phyloP scores from a whole-genome alignment of 208 protist genomes.

The Zelonia costaricensis region DNA sequence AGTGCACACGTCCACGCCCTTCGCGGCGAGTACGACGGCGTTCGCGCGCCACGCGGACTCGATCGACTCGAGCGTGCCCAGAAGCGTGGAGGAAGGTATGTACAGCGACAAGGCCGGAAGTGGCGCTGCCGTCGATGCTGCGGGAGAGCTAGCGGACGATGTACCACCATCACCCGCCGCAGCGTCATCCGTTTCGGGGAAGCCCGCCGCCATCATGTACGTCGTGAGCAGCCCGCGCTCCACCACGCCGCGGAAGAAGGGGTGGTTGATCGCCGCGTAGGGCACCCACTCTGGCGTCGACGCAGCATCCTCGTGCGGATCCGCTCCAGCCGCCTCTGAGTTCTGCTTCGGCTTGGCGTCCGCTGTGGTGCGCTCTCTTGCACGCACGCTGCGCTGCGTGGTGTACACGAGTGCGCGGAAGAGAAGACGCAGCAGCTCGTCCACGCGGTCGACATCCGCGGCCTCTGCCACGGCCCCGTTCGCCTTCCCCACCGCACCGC shows the following conservation, averaged over 20 bases:
- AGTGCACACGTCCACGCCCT: not conserved
- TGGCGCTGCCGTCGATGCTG: not conserved
- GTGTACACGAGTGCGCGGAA: constrained; percentile 10
- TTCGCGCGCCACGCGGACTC: not conserved
- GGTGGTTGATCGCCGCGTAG: constrained; percentile 36
- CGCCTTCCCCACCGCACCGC: constrained; percentile 5
- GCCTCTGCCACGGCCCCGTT: constrained; percentile 17
- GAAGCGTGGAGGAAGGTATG: constrained; percentile 6
- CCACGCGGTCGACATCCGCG: constrained; percentile 17
- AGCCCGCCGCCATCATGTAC: constrained; percentile 12
- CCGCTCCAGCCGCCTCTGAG: not conserved
- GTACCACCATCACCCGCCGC: not conserved
- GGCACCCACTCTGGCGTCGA: not conserved
- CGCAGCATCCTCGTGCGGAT: not conserved
- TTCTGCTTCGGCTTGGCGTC: too few relatives aligned
- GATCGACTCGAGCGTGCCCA: constrained; percentile 3
- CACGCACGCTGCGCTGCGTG: not conserved
- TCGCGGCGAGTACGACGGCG: not conserved
- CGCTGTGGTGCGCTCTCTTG: too few relatives aligned
- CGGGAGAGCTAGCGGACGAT: not conserved
- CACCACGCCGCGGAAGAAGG: constrained; percentile 51
- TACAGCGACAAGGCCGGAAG: constrained; percentile 27
- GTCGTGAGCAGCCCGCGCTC: constrained; percentile 49
- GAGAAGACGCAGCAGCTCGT: constrained; percentile 22
- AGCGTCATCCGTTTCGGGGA: not conserved